These are phyloP conservation scores for Lentinula aciculospora DNA, from an alignment of 768 basidiomycete genomes.

Conservation along the genomic window DNA sequence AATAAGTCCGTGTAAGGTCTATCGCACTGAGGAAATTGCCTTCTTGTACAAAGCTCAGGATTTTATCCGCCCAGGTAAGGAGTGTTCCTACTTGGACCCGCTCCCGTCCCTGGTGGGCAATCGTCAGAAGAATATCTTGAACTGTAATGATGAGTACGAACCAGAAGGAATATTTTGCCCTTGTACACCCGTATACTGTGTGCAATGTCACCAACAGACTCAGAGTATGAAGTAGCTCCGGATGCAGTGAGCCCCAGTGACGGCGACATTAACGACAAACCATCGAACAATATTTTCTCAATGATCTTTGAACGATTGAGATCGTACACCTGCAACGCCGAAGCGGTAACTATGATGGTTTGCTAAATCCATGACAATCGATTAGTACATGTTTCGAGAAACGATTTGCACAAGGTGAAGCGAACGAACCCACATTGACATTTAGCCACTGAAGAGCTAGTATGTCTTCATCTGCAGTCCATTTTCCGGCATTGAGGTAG, in stretches of 20 bases:
- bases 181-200: constrained; percentile 81
- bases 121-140: constrained; percentile 6
- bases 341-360: constrained; percentile 55
- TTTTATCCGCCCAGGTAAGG: constrained; percentile 92
- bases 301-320: constrained; percentile 47
- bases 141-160: constrained; percentile 31
- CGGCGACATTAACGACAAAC: constrained; percentile 50
- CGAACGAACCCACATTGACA: constrained; percentile 62
- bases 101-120: constrained; percentile 48
- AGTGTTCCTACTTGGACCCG: constrained; percentile 78
- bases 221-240: constrained; percentile 40
- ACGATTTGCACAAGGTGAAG: not conserved
- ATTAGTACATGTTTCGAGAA: not conserved
- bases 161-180: constrained; percentile 86
- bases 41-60: constrained; percentile 73
- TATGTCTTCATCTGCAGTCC: constrained; percentile 56
- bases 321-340: constrained; percentile 67
- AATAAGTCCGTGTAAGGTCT: constrained; percentile 78
- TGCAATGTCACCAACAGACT: constrained; percentile 47
- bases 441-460: constrained; percentile 87
- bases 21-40: constrained; percentile 92
- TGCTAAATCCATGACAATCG: constrained; percentile 40
- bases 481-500: constrained; percentile 56
- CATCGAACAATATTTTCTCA: constrained; percentile 57
- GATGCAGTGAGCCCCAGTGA: constrained; percentile 40